These are phyloP conservation scores for Cystobasidium onofrii DNA, from an alignment of 768 basidiomycete genomes.

Conservation along the genomic window DNA sequence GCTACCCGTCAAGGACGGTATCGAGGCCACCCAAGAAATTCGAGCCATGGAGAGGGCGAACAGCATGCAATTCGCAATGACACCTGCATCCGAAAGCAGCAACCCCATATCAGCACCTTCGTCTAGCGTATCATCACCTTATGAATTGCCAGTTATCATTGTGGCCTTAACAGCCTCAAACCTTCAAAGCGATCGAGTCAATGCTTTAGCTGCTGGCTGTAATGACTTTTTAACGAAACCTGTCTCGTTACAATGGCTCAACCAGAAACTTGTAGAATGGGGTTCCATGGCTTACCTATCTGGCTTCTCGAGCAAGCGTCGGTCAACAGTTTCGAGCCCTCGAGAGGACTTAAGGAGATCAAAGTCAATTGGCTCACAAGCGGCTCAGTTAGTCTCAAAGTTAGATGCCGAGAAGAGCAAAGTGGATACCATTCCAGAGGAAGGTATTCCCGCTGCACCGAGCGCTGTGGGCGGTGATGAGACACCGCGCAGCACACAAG, in stretches of 20 bases:
- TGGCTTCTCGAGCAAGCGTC: slow-evolving; percentile 31
- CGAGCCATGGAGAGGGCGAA: slow-evolving; percentile 67
- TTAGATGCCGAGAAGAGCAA: slow-evolving; percentile 44
- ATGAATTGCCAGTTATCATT: slow-evolving; percentile 68
- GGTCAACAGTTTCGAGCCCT: neutral
- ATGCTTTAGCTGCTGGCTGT: slow-evolving; percentile 94
- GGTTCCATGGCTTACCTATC: slow-evolving; percentile 64
- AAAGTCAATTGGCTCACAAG: slow-evolving; percentile 26
- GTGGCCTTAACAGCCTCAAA: slow-evolving; percentile 97
- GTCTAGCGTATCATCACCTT: slow-evolving; percentile 44
- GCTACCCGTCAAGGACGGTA: slow-evolving; percentile 98
- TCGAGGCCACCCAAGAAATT: slow-evolving; percentile 93
- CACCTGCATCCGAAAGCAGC: slow-evolving; percentile 59
- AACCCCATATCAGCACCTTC: slow-evolving; percentile 57
- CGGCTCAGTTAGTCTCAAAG: slow-evolving; percentile 43
- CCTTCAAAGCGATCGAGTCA: slow-evolving; percentile 86
- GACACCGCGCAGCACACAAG: too few relatives aligned
- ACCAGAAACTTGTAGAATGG: slow-evolving; percentile 99
- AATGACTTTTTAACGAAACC: slow-evolving; percentile 99
- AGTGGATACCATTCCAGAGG: slow-evolving; percentile 41
- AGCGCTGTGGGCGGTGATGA: too few relatives aligned
- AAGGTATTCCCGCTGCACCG: too few relatives aligned
- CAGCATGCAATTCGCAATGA: slow-evolving; percentile 57
- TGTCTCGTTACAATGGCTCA: slow-evolving; percentile 86
- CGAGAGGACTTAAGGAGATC: neutral